A percentile compares a stretch with the other conserved stretches of the same genome.
phyloP scores from a whole-genome alignment of 495 filamentous ascomycete species.

The Penicillium desertorum region DNA sequence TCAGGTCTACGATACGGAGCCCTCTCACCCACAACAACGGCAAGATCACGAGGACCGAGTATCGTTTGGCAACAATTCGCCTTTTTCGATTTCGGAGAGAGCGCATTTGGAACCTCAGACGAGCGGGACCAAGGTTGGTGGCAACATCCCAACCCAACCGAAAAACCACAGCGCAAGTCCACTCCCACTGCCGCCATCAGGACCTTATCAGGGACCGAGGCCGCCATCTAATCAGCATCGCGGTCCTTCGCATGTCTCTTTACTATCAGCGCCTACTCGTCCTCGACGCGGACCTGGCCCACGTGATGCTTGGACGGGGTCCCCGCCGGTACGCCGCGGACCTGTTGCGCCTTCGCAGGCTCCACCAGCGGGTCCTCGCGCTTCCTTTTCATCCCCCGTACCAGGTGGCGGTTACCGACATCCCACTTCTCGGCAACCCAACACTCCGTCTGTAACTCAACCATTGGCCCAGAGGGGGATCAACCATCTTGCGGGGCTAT shows the following conservation, averaged over 20 bases:
- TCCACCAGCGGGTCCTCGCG: slow-evolving; percentile 47
- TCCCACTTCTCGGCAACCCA: slow-evolving; percentile 49
- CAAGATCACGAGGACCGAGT: background rate
- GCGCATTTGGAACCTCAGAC: slow-evolving; percentile 7
- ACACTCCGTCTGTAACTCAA: slow-evolving; percentile 47
- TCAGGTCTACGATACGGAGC: slow-evolving; percentile 9
- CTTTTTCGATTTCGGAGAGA: slow-evolving; percentile 7
- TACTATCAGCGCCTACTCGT: slow-evolving; percentile 60
- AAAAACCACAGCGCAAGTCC: slow-evolving; percentile 38
- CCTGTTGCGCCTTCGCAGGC: slow-evolving; percentile 31
- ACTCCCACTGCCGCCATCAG: slow-evolving; percentile 46
- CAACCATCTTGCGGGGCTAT: slow-evolving; percentile 52
- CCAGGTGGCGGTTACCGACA: slow-evolving; percentile 38
- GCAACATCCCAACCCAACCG: slow-evolving; percentile 36
- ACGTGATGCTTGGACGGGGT: slow-evolving; percentile 41
- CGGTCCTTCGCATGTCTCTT: slow-evolving; percentile 43
- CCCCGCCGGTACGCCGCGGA: slow-evolving; percentile 41
- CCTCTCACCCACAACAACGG: background rate
- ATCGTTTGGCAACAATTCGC: background rate
- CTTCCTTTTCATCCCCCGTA: slow-evolving; percentile 30
- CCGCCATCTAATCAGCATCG: slow-evolving; percentile 50
- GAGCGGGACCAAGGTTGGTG: slow-evolving; percentile 14
- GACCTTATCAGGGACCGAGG: slow-evolving; percentile 48
- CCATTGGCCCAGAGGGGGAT: slow-evolving; percentile 52
- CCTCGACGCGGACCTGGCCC: slow-evolving; percentile 51